Base-by-base conservation (phyloP, 2,329 filamentous ascomycete species). In the Bertia moriformis region DNA sequence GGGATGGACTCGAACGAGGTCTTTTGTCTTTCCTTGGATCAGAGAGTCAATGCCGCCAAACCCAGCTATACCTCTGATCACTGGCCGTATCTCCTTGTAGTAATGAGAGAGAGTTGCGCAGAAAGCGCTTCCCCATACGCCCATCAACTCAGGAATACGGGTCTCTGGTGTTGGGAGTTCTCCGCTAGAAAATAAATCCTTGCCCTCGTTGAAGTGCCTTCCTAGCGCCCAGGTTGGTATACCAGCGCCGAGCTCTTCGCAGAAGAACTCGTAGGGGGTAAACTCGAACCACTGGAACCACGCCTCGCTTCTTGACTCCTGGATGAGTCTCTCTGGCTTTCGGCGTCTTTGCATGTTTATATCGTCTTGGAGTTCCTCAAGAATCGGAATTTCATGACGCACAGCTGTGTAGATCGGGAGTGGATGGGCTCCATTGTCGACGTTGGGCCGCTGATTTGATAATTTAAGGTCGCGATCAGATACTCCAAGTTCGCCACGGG, bases 201-300 rank as follows among this genome's bases (percentile, higher is more conserved):
- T 7, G 17, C 77, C 77, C 15, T 62, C 60, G 14, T 71, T 54
- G 50, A 79, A 82, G 38, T 66, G 63, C 19, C 77, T 64, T 13
- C 77, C 77, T 40, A 81, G 58, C 17, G 72, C 72, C 73, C 76
- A 82, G 0, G 71, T 79, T 0, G 77, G 77, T 44, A 81, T 81
- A 19, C 76, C 76, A 4, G 76, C 73, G 44, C 50, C 49, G 43
- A 49, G 50, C 47, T 80, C 76, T 53, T 80, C 75, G 48, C 73
- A 78, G 57, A 73, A 79, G 46, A 81, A 69, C 49, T 81, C 75
- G 48, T 78, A 80, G 0, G 75, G 75, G 1, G 73, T 76, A 53
- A 71, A 75, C 50, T 82, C 78, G 45, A 80, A 79, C 76, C 77
- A 81, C 46, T 82, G 76, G 46, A 81, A 81, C 73, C 75, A 81